Base-by-base conservation (phyloP, 257 asterid species). In the Cruciata laevipes region DNA sequence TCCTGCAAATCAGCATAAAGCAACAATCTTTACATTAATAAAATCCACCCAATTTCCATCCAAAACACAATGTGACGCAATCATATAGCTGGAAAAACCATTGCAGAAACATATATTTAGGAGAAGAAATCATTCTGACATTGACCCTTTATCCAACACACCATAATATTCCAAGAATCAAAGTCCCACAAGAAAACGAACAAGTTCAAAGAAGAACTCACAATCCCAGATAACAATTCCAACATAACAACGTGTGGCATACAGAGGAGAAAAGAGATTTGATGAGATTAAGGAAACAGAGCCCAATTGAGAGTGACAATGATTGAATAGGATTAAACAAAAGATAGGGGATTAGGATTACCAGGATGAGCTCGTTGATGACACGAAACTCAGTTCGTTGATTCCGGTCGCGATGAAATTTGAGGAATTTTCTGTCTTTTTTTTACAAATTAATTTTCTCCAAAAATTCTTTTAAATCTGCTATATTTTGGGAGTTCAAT, bases 291-390 rank as follows among this genome's bases (percentile, higher is more conserved):
- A 13, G 31, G 30, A 35, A n/a, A 20, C 30, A 18, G 30, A 62
- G 18, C 27, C 30, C 66, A 62, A 47, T 31, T 20, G 10, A 66
- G 42, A 14, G 47, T 30, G 20, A 24, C 44, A 66, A 65, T 24
- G 59, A 44, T 44, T 65, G 42, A 65, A 35, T 6, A 16, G 9
- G 1, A 25, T 16, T 64, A 10, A 18, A 30, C 24, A 14, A 9
- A 25, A 5, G 21, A 13, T 7, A 38, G n/a, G 0, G 11, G 1
- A 25, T 59, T 65, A 53, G 51, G 51, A 42, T 42, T 42, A 42
- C 11, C 71, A 63, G 52, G 71, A 67, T 67, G 62, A 67, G 71
- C 51, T 67, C 71, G 47, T 52, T 49, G 70, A 49, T 51, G 49
- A 52, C 35, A n/a, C 63, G 71, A 67, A 62, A 33, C 71, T 52